These are phyloP conservation scores for Sinapis alba DNA, from an alignment of 441 rosid species.

Conservation along the genomic window DNA sequence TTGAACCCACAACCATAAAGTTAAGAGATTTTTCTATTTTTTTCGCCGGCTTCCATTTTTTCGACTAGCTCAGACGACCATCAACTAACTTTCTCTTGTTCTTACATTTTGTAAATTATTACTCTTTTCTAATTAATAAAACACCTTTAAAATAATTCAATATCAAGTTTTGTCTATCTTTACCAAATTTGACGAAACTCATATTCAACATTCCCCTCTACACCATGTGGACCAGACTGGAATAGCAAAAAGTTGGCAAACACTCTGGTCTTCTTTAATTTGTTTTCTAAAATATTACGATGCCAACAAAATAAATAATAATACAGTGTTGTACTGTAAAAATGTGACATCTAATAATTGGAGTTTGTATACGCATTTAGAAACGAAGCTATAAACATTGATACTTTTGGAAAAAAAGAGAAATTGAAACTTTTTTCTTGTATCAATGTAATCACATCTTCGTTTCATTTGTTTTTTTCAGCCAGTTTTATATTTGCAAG, in stretches of 20 bases:
- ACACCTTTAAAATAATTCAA: no score
- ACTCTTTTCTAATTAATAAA: no score
- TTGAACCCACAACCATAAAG: no score
- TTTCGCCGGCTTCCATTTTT: no score
- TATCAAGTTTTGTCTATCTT: no score
- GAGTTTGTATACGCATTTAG: background rate
- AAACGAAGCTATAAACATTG: background rate
- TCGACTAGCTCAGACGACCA: no score
- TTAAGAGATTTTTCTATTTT: no score
- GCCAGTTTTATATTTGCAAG: background rate
- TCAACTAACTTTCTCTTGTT: no score
- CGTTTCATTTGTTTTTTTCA: background rate
- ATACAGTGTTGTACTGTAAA: background rate
- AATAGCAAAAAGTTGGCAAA: slow-evolving; percentile 7
- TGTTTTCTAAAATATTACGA: background rate
- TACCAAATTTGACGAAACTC: no score
- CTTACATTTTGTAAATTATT: no score
- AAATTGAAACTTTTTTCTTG: background rate
- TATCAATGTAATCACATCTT: background rate
- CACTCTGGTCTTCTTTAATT: background rate
- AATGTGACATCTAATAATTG: background rate
- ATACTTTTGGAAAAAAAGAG: no score
- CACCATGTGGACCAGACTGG: slow-evolving; percentile 27
- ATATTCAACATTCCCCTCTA: slow-evolving; percentile 1
- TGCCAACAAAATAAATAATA: background rate